phyloP scores from a whole-genome alignment of 2,329 filamentous ascomycete species.

The Botryotinia globosa region DNA sequence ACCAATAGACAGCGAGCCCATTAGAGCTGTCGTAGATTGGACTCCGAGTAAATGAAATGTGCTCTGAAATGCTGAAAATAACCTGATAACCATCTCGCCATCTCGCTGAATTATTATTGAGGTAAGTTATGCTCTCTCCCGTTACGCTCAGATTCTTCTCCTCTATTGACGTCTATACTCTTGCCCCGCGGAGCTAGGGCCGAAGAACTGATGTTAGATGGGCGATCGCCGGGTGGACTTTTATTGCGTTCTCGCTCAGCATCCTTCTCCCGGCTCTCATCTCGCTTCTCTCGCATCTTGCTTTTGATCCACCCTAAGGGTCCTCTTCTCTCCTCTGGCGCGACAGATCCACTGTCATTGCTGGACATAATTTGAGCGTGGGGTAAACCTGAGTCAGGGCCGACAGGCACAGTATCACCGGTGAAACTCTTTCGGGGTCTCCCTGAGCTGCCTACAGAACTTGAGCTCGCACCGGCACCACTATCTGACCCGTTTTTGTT shows the following conservation, averaged over 20 bases:
- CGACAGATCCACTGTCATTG: constrained; percentile 34
- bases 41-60: neutral
- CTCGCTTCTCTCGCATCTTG: constrained; percentile 55
- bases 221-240: constrained; percentile 35
- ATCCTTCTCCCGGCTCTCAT: constrained; percentile 37
- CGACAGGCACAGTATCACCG: constrained; percentile 41
- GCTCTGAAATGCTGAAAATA: constrained; percentile 1
- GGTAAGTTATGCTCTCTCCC: constrained; percentile 24
- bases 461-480: constrained; percentile 63
- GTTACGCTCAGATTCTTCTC: constrained; percentile 28
- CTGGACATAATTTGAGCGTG: constrained; percentile 37
- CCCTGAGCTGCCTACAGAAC: constrained; percentile 62
- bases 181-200: constrained; percentile 29
- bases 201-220: constrained; percentile 22
- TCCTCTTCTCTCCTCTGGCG: constrained; percentile 49
- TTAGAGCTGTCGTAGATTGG: neutral
- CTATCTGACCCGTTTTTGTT: constrained; percentile 55
- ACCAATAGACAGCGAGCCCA: neutral
- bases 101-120: constrained; percentile 15
- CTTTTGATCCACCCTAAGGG: constrained; percentile 63
- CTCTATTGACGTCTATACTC: constrained; percentile 34
- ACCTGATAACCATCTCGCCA: neutral
- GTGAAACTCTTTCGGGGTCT: constrained; percentile 46
- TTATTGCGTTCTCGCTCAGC: constrained; percentile 36
- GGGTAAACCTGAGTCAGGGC: constrained; percentile 34